Conservation (phyloP, 1,284 basidiomycete genomes). For the Apiotrichum sp. region DNA sequence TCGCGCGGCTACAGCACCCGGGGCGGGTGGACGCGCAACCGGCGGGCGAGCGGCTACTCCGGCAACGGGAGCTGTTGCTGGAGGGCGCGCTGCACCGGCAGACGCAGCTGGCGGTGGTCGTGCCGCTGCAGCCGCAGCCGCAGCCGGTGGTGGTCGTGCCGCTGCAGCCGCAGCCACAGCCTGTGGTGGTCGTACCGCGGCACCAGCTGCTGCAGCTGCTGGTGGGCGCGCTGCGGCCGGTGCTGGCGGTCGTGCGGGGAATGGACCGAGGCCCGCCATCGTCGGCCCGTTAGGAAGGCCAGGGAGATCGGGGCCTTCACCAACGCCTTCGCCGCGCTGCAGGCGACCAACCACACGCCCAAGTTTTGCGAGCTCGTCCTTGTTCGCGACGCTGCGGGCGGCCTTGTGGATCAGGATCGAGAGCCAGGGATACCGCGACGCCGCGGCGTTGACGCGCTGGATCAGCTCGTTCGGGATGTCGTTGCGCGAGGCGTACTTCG, state of each 20-base stretch:
- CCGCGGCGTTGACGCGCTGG: slow-evolving; percentile 40
- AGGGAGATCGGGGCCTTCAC: slow-evolving; percentile 17
- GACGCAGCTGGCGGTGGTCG: neutral
- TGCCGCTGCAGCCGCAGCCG: neutral
- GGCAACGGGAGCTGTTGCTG: neutral
- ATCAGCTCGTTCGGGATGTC: slow-evolving; percentile 31
- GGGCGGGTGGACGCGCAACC: neutral
- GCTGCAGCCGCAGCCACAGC: neutral
- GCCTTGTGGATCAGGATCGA: slow-evolving; percentile 43
- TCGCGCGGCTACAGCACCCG: neutral
- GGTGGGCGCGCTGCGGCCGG: neutral
- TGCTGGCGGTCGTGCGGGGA: neutral
- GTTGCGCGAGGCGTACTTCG: slow-evolving; percentile 10
- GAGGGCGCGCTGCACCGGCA: neutral
- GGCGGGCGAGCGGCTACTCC: neutral
- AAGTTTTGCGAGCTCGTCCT: slow-evolving; percentile 40
- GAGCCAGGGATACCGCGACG: slow-evolving; percentile 36
- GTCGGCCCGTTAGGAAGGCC: slow-evolving; percentile 9
- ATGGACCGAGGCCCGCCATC: slow-evolving; percentile 5
- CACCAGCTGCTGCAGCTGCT: neutral
- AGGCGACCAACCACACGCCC: slow-evolving; percentile 36
- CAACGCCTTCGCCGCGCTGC: slow-evolving; percentile 28
- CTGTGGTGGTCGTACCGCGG: neutral
- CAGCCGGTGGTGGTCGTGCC: neutral
- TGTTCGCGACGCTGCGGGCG: slow-evolving; percentile 36